Evolutionary conservation across 495 filamentous ascomycete species (phyloP).

Genomic region (Daldinia caldariorum): DNA sequence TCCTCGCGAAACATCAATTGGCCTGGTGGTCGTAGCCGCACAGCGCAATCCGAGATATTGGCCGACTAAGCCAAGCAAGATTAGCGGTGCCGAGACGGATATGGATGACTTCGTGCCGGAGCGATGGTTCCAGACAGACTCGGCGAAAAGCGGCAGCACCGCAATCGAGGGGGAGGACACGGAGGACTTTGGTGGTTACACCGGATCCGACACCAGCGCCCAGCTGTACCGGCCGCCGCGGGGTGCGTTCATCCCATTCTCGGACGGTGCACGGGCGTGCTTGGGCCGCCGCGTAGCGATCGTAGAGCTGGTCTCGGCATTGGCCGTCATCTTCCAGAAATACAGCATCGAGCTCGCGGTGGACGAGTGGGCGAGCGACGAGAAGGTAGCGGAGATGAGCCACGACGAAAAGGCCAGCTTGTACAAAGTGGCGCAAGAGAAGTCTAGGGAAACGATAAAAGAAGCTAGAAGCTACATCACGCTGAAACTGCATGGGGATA

Average conservation of each 20-base stretch:
- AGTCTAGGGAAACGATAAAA: conserved; percentile 56
- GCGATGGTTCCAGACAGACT: conserved; percentile 55
- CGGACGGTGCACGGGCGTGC: conserved; percentile 75
- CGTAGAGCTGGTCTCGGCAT: conserved; percentile 75
- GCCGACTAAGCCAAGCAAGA: conserved; percentile 60
- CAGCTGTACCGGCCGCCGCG: conserved; percentile 66
- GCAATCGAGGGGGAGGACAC: conserved; percentile 50
- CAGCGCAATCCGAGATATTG: conserved; percentile 73
- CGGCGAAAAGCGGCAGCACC: conserved; percentile 4
- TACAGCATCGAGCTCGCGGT: conserved; percentile 75
- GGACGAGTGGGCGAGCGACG: conserved; percentile 66
- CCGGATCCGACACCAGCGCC: conserved; percentile 62
- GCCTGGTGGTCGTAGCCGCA: conserved; percentile 55
- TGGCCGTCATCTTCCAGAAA: conserved; percentile 70
- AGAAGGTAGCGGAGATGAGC: conserved; percentile 66
- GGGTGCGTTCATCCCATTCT: conserved; percentile 78
- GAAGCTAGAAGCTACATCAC: conserved; percentile 66
- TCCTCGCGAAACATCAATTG: conserved; percentile 59
- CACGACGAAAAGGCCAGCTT: conserved; percentile 56
- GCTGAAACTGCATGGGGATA: conserved; percentile 66
- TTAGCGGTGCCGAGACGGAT: conserved; percentile 49
- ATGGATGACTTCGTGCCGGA: conserved; percentile 60
- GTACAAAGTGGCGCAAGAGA: conserved; percentile 64
- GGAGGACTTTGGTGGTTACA: conserved; percentile 65
- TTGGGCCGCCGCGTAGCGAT: conserved; percentile 77